Evolutionary conservation across 345 rosid genomes (phyloP).

Genomic region (Citrus glauca): DNA sequence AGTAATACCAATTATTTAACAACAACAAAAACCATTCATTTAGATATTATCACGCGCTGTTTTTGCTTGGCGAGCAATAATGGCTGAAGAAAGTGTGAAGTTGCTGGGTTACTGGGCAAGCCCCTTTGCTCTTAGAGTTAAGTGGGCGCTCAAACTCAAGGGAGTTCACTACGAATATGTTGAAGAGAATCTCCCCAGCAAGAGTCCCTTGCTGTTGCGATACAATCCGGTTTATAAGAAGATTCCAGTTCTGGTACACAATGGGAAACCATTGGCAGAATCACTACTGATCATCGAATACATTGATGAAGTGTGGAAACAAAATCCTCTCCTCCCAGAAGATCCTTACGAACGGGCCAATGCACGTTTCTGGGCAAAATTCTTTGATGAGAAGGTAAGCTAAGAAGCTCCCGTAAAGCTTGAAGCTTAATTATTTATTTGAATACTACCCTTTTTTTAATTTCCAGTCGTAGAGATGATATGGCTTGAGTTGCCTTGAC

Average conservation of each 20-base stretch:
- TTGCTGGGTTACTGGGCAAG: conserved; percentile 30
- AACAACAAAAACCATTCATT: not conserved
- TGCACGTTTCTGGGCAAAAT: conserved; percentile 33
- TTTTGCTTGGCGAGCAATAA: not conserved
- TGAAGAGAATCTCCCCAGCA: conserved; percentile 28
- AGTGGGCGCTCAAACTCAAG: conserved; percentile 31
- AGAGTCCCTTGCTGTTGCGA: conserved; percentile 29
- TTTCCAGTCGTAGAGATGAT: too few relatives aligned
- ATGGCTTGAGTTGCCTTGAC: not conserved
- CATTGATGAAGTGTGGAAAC: conserved; percentile 26
- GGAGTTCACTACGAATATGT: conserved; percentile 20
- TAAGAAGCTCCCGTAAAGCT: not conserved
- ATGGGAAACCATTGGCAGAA: conserved; percentile 24
- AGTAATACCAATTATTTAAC: too few relatives aligned
- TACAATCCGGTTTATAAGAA: conserved; percentile 27
- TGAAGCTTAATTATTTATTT: not conserved
- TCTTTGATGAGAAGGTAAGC: conserved; percentile 29
- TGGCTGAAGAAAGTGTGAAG: conserved; percentile 18
- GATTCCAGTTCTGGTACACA: conserved; percentile 30
- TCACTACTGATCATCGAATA: conserved; percentile 30
- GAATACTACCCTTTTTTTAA: not conserved
- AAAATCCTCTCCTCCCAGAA: conserved; percentile 22
- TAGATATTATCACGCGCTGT: not conserved
- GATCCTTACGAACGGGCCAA: conserved; percentile 20
- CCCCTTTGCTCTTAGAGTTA: conserved; percentile 18